These are phyloP conservation scores for Lachnellula suecica DNA, from an alignment of 2,329 filamentous ascomycete species.

Conservation along the genomic window DNA sequence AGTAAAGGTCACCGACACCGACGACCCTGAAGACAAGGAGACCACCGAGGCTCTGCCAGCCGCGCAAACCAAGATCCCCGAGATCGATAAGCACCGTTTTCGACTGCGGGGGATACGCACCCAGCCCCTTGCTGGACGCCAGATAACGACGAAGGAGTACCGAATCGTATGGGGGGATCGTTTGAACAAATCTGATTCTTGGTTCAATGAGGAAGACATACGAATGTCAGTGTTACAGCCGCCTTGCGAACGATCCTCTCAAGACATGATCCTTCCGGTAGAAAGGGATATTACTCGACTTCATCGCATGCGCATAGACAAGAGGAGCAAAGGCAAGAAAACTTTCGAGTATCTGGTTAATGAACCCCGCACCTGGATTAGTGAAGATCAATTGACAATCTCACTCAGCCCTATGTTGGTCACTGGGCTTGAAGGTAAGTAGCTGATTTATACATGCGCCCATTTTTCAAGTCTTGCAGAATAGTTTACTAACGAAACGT, in stretches of 20 bases:
- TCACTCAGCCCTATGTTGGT: slow-evolving; percentile 21
- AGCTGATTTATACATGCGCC: slow-evolving; percentile 4
- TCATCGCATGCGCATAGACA: slow-evolving; percentile 14
- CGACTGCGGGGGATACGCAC: slow-evolving; percentile 17
- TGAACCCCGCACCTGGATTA: slow-evolving; percentile 13
- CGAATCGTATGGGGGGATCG: slow-evolving; percentile 19
- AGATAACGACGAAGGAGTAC: slow-evolving; percentile 19
- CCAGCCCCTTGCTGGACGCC: slow-evolving; percentile 16
- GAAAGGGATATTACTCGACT: slow-evolving; percentile 18
- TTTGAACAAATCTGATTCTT: slow-evolving; percentile 20
- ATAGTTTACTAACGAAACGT: slow-evolving; percentile 16
- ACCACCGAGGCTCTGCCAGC: slow-evolving; percentile 14
- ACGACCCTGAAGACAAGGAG: slow-evolving; percentile 15
- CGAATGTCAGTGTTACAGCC: slow-evolving; percentile 17
- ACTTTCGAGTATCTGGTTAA: slow-evolving; percentile 24
- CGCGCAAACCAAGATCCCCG: slow-evolving; percentile 6
- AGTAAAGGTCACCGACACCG: slow-evolving; percentile 8
- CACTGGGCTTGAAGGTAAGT: slow-evolving; percentile 21
- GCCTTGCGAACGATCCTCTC: slow-evolving; percentile 17
- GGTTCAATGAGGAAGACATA: slow-evolving; percentile 24
- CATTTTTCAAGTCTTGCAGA: slow-evolving; percentile 16
- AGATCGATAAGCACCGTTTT: slow-evolving; percentile 14
- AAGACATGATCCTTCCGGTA: slow-evolving; percentile 16
- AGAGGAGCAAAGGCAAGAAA: slow-evolving; percentile 17
- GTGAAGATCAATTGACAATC: slow-evolving; percentile 24